Conservation (phyloP, 148 eudicot genomes). For the Vaccinium macrocarpon region DNA sequence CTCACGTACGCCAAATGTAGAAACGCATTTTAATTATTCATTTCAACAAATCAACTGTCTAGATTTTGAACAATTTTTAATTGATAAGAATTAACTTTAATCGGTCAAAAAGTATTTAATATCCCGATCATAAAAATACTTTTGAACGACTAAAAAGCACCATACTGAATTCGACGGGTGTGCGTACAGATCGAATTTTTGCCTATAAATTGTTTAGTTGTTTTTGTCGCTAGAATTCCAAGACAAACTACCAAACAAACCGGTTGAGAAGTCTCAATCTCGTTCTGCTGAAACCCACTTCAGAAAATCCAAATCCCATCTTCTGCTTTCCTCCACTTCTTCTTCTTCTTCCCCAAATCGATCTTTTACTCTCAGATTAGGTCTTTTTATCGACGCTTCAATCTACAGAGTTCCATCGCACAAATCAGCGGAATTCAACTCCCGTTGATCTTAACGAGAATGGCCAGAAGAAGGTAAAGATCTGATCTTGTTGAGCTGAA, state of each 20-base stretch:
- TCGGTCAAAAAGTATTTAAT: too few species aligned
- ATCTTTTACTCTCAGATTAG: not conserved
- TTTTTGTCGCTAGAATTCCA: not conserved
- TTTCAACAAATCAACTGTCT: too few species aligned
- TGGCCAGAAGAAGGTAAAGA: not conserved
- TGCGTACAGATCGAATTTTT: too few species aligned
- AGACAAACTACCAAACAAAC: not conserved
- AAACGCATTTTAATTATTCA: too few species aligned
- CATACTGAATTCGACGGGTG: too few species aligned
- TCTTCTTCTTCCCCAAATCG: not conserved
- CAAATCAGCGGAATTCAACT: not conserved
- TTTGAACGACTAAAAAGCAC: too few species aligned
- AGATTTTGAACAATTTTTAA: too few species aligned
- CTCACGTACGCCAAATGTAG: too few species aligned
- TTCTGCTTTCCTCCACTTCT: not conserved
- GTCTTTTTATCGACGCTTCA: not conserved
- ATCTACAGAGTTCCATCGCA: not conserved
- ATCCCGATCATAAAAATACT: too few species aligned
- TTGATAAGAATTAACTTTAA: too few species aligned
- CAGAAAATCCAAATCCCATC: not conserved
- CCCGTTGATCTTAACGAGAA: not conserved
- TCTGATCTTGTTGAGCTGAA: not conserved
- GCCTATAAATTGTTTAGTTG: too few species aligned
- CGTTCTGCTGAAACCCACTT: not conserved
- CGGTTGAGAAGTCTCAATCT: conserved; percentile 2